A percentile compares a stretch with the other conserved stretches of the same genome.
phyloP scores from a whole-genome alignment of 768 basidiomycete genomes.

The Panellus pusillus region DNA sequence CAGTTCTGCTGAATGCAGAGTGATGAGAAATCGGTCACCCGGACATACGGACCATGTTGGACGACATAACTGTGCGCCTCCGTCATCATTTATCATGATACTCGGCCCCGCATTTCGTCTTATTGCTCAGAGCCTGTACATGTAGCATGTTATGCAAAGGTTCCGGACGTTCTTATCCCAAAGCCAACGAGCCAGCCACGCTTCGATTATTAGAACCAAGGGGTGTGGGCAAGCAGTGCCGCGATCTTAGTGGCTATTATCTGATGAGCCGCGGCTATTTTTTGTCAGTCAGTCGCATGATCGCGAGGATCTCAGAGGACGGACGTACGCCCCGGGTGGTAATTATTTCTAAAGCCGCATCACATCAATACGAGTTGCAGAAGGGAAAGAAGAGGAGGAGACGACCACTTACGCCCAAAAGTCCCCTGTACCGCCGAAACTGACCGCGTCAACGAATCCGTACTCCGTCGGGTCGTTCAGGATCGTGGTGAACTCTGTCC shows the following conservation, averaged over 20 bases:
- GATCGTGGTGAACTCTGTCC: slow-evolving; percentile 49
- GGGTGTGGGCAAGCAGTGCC: background rate
- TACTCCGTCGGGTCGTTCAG: slow-evolving; percentile 47
- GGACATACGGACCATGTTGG: slow-evolving; percentile 1
- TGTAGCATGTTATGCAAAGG: too few species aligned
- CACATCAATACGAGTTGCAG: background rate
- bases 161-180: too few species aligned
- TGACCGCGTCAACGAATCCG: slow-evolving; percentile 54
- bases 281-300: too few species aligned
- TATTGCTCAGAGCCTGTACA: too few species aligned
- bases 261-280: background rate
- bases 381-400: background rate
- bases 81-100: too few species aligned
- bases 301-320: background rate
- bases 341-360: slow-evolving; percentile 43
- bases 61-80: background rate
- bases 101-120: too few species aligned
- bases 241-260: background rate
- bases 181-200: too few species aligned
- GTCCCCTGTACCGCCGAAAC: slow-evolving; percentile 35
- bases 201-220: background rate
- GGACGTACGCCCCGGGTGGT: slow-evolving; percentile 7
- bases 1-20: slow-evolving; percentile 6
- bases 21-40: background rate
- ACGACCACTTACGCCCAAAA: slow-evolving; percentile 53